Percentiles rank a stretch among this genome's conserved stretches.
Evolutionary conservation across 768 basidiomycete genomes (phyloP).

Genomic region (Dioszegia crocea): DNA sequence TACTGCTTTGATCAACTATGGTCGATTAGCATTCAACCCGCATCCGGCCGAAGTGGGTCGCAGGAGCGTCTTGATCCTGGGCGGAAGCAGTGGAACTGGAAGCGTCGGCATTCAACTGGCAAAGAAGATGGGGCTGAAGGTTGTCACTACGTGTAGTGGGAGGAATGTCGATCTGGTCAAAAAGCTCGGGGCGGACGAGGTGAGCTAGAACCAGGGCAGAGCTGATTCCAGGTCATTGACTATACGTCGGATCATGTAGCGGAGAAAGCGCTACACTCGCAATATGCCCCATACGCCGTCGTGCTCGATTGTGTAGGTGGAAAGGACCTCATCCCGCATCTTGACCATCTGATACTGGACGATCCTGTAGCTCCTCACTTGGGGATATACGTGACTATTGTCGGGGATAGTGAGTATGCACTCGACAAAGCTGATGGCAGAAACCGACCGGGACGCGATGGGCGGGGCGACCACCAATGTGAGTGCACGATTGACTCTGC

Average conservation of each 20-base stretch:
- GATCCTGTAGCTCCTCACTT: conserved; percentile 52
- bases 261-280: conserved; percentile 56
- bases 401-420: conserved; percentile 29
- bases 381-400: conserved; percentile 37
- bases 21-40: conserved; percentile 17
- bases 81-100: conserved; percentile 67
- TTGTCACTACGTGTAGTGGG: conserved; percentile 60
- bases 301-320: conserved; percentile 62
- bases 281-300: conserved; percentile 60
- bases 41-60: conserved; percentile 57
- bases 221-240: conserved; percentile 20
- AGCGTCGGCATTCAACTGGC: conserved; percentile 69
- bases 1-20: conserved; percentile 55
- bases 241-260: conserved; percentile 25
- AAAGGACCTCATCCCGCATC: conserved; percentile 68
- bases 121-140: conserved; percentile 60
- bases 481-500: neutral
- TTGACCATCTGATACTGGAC: conserved; percentile 68
- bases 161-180: conserved; percentile 62
- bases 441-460: conserved; percentile 27
- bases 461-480: conserved; percentile 30
- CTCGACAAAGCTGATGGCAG: conserved; percentile 8
- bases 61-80: conserved; percentile 62
- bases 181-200: conserved; percentile 64
- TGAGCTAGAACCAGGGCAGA: conserved; percentile 24